phyloP scores from a whole-genome alignment of 2,329 filamentous ascomycete species.

The Pyrenophora seminiperda region DNA sequence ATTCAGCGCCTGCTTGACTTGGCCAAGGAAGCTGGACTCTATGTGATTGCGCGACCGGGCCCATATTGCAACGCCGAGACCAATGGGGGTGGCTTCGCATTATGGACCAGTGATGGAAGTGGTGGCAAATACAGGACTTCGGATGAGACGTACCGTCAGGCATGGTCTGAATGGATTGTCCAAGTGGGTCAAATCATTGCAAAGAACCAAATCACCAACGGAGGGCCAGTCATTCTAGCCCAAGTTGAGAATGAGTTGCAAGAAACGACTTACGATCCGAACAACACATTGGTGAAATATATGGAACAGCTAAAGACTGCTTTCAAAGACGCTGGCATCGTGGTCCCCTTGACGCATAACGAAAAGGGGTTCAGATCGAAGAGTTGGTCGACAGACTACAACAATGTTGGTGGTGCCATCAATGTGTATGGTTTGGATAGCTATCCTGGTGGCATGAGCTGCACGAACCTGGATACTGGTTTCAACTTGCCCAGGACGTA shows the following conservation, averaged over 20 bases:
- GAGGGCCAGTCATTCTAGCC: conserved; percentile 58
- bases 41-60: conserved; percentile 58
- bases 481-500: conserved; percentile 60
- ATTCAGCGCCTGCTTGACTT: conserved; percentile 58
- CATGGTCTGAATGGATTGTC: conserved; percentile 56
- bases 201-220: conserved; percentile 57
- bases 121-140: conserved; percentile 52
- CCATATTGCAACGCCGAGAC: conserved; percentile 61
- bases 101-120: conserved; percentile 56
- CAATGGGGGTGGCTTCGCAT: conserved; percentile 54
- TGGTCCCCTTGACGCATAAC: conserved; percentile 58
- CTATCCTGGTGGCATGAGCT: conserved; percentile 56
- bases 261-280: conserved; percentile 51
- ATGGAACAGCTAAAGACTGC: conserved; percentile 59
- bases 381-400: conserved; percentile 62
- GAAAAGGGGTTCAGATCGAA: conserved; percentile 57
- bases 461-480: conserved; percentile 56
- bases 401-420: conserved; percentile 61
- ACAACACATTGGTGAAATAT: conserved; percentile 56
- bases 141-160: conserved; percentile 52
- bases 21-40: conserved; percentile 59
- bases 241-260: conserved; percentile 62
- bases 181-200: conserved; percentile 56
- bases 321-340: conserved; percentile 54
- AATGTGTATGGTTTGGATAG: conserved; percentile 57